A percentile compares a stretch with the other conserved stretches of the same genome.
Conservation (phyloP, 805 yeast species). For the Wickerhamomyces kurtzmanii region DNA sequence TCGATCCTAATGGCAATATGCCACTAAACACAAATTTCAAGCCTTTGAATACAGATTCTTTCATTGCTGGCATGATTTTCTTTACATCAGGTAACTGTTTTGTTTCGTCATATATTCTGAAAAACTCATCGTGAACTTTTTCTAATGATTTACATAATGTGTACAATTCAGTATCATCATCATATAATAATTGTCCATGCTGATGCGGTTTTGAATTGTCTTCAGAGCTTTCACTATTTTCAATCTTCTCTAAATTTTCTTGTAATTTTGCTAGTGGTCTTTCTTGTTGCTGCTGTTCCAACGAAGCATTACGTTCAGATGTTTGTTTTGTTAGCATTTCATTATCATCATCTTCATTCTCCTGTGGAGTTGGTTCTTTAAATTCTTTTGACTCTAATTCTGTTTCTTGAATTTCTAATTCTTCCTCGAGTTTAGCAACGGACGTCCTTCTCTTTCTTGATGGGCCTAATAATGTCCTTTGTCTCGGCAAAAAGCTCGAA, state of each 20-base stretch:
- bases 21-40: constrained; percentile 77
- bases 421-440: constrained; percentile 45
- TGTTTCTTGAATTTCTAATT: constrained; percentile 23
- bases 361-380: constrained; percentile 15
- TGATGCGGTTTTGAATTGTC: too few species aligned
- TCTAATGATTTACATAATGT: constrained; percentile 53
- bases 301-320: constrained; percentile 52
- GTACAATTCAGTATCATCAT: constrained; percentile 72
- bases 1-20: constrained; percentile 75
- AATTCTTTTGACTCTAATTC: constrained; percentile 18
- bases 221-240: too few species aligned
- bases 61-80: constrained; percentile 66
- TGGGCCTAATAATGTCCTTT: constrained; percentile 50
- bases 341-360: constrained; percentile 40
- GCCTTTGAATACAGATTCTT: constrained; percentile 54
- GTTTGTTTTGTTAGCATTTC: constrained; percentile 45
- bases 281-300: constrained; percentile 74
- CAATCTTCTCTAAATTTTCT: constrained; percentile 44
- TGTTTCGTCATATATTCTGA: constrained; percentile 32
- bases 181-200: constrained; percentile 40
- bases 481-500: constrained; percentile 82
- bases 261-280: constrained; percentile 82
- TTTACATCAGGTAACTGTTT: constrained; percentile 56
- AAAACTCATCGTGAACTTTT: constrained; percentile 61
- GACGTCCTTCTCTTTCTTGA: constrained; percentile 49